Percentiles rank a stretch among this genome's conserved stretches.
Conservation (phyloP, 495 filamentous ascomycete species). For the Chaetomium tenue region DNA sequence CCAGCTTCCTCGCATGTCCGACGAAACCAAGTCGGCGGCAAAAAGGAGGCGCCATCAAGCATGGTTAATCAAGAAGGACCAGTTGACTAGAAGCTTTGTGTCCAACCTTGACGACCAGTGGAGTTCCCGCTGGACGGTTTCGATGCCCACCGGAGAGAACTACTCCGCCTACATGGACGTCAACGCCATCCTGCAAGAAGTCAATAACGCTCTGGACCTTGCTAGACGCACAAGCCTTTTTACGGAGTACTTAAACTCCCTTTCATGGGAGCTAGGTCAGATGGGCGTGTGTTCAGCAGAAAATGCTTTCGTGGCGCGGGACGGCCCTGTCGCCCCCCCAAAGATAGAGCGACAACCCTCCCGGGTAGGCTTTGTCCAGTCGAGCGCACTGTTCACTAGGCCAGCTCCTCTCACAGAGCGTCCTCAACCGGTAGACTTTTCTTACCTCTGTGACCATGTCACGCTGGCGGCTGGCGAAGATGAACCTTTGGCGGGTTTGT, state of each 20-base stretch:
- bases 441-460: not conserved
- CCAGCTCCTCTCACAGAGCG: conserved; percentile 10
- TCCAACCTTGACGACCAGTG: conserved; percentile 10
- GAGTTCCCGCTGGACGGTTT: not conserved
- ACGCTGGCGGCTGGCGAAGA: not conserved
- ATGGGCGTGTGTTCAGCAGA: not conserved
- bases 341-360: not conserved
- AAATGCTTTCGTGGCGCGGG: not conserved
- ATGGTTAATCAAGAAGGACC: not conserved
- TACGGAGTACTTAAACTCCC: not conserved
- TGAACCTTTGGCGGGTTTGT: not conserved
- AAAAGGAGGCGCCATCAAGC: not conserved
- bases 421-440: conserved; percentile 6
- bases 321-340: not conserved
- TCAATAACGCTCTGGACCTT: not conserved
- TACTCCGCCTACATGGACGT: conserved; percentile 3
- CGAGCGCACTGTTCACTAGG: conserved; percentile 1
- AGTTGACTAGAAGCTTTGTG: not conserved
- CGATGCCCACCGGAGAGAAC: not conserved
- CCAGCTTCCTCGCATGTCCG: not conserved
- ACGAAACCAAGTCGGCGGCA: not conserved
- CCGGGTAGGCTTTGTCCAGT: not conserved
- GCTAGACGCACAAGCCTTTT: conserved; percentile 12
- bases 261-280: not conserved
- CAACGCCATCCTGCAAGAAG: not conserved